Conservation (phyloP, 495 filamentous ascomycete species). For the Aspergillus indologenus region DNA sequence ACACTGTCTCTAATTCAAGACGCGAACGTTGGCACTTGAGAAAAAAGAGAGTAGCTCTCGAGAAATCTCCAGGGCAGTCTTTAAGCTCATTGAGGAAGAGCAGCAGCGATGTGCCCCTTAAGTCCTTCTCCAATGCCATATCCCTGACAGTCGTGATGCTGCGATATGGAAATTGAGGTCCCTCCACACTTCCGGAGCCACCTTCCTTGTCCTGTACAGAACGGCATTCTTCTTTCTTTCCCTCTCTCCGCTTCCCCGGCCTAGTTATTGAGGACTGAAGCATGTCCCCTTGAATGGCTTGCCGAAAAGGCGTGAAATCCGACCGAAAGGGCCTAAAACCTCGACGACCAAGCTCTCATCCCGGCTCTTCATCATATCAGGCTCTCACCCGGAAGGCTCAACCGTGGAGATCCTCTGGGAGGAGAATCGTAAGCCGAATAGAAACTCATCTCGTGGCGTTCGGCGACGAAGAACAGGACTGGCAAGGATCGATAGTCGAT, state of each 20-base stretch:
- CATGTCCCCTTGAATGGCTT: conserved; percentile 1
- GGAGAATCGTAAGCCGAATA: background rate
- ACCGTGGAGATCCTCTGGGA: background rate
- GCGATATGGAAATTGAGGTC: conserved; percentile 8
- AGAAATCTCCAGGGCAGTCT: background rate
- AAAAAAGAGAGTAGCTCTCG: background rate
- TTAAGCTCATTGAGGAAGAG: background rate
- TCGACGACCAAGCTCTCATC: conserved; percentile 2
- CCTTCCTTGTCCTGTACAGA: conserved; percentile 11
- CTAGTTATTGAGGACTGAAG: conserved; percentile 12
- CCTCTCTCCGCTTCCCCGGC: background rate
- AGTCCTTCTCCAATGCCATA: conserved; percentile 10
- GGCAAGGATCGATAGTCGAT: background rate
- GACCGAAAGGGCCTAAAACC: conserved; percentile 9
- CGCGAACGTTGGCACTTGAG: background rate
- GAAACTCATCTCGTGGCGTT: background rate
- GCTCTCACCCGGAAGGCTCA: conserved; percentile 3
- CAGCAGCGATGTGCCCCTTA: conserved; percentile 6
- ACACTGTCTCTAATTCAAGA: background rate
- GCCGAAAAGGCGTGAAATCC: conserved; percentile 12
- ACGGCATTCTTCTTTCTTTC: conserved; percentile 7
- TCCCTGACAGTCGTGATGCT: conserved; percentile 8
- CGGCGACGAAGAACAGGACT: background rate
- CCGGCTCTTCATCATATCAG: conserved; percentile 4
- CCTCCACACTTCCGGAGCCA: conserved; percentile 6